phyloP scores from a whole-genome alignment of 768 basidiomycete genomes.

The Amanita jacksonii region DNA sequence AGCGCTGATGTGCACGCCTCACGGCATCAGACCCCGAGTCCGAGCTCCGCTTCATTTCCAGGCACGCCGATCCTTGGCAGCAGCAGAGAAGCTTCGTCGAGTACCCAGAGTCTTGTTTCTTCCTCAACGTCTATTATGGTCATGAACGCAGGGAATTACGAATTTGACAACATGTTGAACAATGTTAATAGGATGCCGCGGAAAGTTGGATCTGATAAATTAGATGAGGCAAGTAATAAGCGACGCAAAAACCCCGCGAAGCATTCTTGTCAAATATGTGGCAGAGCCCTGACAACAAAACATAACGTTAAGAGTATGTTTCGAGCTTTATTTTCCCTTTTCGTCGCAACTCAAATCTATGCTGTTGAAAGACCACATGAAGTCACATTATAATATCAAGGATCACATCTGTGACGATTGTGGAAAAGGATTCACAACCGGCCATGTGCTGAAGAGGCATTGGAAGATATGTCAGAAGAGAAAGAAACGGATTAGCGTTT shows the following conservation, averaged over 20 bases:
- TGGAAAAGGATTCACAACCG: slow-evolving; percentile 1
- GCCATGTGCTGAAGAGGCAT: slow-evolving; percentile 2
- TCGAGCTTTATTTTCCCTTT: background rate
- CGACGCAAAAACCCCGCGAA: slow-evolving; percentile 5
- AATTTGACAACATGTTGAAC: background rate
- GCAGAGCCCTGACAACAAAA: background rate
- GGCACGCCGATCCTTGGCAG: background rate
- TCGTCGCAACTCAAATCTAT: background rate
- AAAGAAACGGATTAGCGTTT: background rate
- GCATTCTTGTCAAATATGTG: background rate
- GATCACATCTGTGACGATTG: slow-evolving; percentile 1
- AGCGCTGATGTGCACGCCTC: background rate
- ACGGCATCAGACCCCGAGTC: background rate
- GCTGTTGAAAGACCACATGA: background rate
- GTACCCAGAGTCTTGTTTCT: background rate
- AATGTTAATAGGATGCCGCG: background rate
- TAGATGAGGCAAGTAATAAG: slow-evolving; percentile 3
- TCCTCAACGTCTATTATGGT: slow-evolving; percentile 2
- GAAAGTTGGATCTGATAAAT: slow-evolving; percentile 6
- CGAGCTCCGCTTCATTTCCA: background rate
- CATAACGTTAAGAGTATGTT: slow-evolving; percentile 6
- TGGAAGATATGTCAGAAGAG: background rate
- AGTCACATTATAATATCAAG: slow-evolving; percentile 2
- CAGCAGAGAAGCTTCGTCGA: background rate
- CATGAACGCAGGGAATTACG: background rate